Evolutionary conservation across 768 basidiomycete genomes (phyloP), one percentile per base, ranked within the genome.

Genomic region (Kwoniella dendrophila): DNA sequence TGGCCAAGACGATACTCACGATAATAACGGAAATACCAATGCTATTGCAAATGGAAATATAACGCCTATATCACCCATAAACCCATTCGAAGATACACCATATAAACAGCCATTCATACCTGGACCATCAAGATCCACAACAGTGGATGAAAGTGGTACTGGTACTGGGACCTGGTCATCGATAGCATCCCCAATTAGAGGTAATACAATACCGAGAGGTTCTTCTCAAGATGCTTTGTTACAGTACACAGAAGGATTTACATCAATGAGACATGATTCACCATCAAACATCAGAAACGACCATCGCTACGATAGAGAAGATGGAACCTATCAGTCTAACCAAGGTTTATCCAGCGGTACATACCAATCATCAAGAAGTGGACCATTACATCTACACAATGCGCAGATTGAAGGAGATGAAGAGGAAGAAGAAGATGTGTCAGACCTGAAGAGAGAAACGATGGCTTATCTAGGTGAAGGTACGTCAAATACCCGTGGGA

Each of bases 381-480:
- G 69, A 18, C 63, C 66, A 14, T 54, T 69, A 32, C 34, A 40
- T 14, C 51, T 73, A 11, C 71, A 73, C 50, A 62, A 73, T 32
- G 14, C 22, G 12, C 14, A 40, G 30, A 18, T 24, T 36, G 52
- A 54, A 34, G 3, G n/a, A n/a, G 14, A 14, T 10, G 29, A 53
- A 22, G 34, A 40, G 27, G 54, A 62, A n/a, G 54, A 63, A 8
- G 64, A 58, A 12, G 70, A 69, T 24, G 41, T 63, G 18, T 30
- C 65, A 10, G 74, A 75, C 36, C 57, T 75, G 26, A 75, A 75
- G 58, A 56, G 69, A 38, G 74, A 75, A 20, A 75, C 69, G 1
- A 43, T 75, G 12, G 69, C 71, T 2, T 63, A 63, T 29, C 49
- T 72, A 8, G 73, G 62, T 26, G 26, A 53, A 34, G 47, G 47